These are phyloP conservation scores for Colletotrichum aenigma DNA, from an alignment of 2,329 filamentous ascomycete species.

Conservation along the genomic window DNA sequence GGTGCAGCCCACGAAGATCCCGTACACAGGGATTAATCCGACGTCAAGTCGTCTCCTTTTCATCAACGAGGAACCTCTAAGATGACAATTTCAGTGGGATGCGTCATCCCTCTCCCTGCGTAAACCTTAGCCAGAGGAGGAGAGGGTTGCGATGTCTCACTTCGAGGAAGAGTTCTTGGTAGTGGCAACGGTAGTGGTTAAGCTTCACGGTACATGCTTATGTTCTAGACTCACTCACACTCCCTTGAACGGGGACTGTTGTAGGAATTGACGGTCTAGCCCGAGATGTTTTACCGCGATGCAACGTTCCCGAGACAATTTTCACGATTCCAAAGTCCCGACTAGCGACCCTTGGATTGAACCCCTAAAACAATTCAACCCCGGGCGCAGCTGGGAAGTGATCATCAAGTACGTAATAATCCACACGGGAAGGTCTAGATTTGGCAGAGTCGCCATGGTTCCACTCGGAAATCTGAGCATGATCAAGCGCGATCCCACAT, in stretches of 20 bases:
- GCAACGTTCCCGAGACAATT: neutral
- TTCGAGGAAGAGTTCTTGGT: neutral
- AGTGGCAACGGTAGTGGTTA: neutral
- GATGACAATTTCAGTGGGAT: neutral
- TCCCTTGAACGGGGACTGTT: neutral
- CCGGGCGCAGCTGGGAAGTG: neutral
- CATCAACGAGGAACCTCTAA: fast-evolving
- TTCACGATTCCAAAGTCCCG: neutral
- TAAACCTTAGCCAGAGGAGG: neutral
- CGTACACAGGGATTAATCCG: neutral
- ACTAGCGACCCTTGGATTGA: neutral
- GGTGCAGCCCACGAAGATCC: neutral
- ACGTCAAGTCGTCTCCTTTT: neutral
- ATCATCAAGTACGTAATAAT: neutral
- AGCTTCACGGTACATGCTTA: neutral
- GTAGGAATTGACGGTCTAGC: neutral
- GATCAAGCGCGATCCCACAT: neutral
- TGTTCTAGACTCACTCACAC: neutral
- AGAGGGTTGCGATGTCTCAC: neutral
- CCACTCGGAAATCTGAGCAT: neutral
- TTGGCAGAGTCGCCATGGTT: neutral
- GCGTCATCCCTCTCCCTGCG: neutral
- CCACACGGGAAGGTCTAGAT: neutral
- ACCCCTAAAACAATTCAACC: neutral
- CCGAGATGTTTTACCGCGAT: neutral